Evolutionary conservation across 1,284 basidiomycete species (phyloP), one percentile per base, ranked within the genome.

Genomic region (Exobasidium rhododendri): DNA sequence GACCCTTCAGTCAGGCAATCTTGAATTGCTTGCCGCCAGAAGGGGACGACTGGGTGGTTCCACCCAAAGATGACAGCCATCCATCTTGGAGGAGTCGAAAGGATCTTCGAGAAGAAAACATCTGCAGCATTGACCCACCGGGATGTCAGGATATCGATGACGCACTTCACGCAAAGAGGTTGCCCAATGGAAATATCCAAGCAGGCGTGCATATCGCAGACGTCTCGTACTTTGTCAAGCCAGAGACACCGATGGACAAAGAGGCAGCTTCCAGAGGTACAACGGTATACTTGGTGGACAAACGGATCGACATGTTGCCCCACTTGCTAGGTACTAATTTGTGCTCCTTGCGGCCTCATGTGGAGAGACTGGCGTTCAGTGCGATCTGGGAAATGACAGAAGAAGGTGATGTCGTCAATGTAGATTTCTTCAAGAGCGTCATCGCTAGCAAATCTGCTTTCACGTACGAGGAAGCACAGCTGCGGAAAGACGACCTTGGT

Each of bases 71-170:
- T 45, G 64, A 66, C 54, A 80, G 80, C 3, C 77, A 81, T 51
- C 82, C 84, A 0, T 84, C 86, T 30, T 99, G 96, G 96, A 84
- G 86, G 66, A 89, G 90, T 70, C 84, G 96, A 65, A 88, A 91
- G 78, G 96, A 99, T 83, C 76, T 99, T 77, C 84, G 96, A 61
- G 86, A 89, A 58, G 81, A 97, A 73, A 84, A 89, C 51, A 87
- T 99, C 52, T 98, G 96, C 81, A 94, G 92, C 75, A 98, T 99
- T 73, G 96, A 99, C 82, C 94, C 94, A 1, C 93, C 77, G 89
- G 93, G 88, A 43, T 98, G 96, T 81, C 92, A 97, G 78, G 96
- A 99, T 82, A 99, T 99, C 47, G 96, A 99, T 78, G 96, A 99
- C 80, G 96, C 96, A 0, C 82, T 99, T n/a, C 96, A 99, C 81